A percentile compares a stretch with the other conserved stretches of the same genome.
Evolutionary conservation across 2,329 filamentous ascomycete genomes (phyloP).

Genomic region (Ophiostoma fasciatum): DNA sequence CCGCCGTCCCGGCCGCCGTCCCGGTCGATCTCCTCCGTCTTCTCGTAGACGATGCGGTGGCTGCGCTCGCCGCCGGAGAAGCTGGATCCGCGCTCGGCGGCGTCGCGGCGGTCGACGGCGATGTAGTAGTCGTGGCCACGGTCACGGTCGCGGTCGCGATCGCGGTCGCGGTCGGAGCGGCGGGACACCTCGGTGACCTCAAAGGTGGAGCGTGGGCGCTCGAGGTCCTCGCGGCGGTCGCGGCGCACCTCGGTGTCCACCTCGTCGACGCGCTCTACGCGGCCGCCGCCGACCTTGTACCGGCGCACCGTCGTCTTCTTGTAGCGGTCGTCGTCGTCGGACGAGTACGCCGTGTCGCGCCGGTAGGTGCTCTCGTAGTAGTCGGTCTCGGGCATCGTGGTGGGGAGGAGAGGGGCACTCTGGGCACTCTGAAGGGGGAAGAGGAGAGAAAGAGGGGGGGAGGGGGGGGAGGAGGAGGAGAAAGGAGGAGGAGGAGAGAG

Average conservation of each 20-base stretch:
- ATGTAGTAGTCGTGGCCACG: slow-evolving; percentile 12
- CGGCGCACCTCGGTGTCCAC: slow-evolving; percentile 2
- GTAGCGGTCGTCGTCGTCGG: slow-evolving; percentile 24
- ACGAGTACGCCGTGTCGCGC: slow-evolving; percentile 3
- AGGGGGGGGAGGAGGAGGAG: neutral
- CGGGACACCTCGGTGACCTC: slow-evolving; percentile 21
- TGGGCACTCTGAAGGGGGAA: neutral
- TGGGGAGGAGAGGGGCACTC: neutral
- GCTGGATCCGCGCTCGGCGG: slow-evolving; percentile 21
- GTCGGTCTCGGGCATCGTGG: slow-evolving; percentile 20
- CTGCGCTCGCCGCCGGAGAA: slow-evolving; percentile 21
- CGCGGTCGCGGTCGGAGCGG: slow-evolving; percentile 14
- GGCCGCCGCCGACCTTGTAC: slow-evolving; percentile 33
- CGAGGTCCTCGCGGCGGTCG: slow-evolving; percentile 26
- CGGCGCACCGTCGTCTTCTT: slow-evolving; percentile 34
- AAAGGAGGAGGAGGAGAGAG: neutral
- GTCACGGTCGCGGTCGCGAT: slow-evolving; percentile 12
- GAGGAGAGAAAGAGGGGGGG: neutral
- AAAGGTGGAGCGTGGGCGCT: slow-evolving; percentile 36
- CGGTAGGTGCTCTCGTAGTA: slow-evolving; percentile 8
- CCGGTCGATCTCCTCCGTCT: slow-evolving; percentile 25
- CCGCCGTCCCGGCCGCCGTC: slow-evolving; percentile 26
- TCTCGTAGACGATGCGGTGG: slow-evolving; percentile 27
- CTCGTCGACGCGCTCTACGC: slow-evolving; percentile 22
- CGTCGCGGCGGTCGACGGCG: slow-evolving; percentile 19